phyloP scores from a whole-genome alignment of 1,284 basidiomycete species.

The Cerioporus squamosus region DNA sequence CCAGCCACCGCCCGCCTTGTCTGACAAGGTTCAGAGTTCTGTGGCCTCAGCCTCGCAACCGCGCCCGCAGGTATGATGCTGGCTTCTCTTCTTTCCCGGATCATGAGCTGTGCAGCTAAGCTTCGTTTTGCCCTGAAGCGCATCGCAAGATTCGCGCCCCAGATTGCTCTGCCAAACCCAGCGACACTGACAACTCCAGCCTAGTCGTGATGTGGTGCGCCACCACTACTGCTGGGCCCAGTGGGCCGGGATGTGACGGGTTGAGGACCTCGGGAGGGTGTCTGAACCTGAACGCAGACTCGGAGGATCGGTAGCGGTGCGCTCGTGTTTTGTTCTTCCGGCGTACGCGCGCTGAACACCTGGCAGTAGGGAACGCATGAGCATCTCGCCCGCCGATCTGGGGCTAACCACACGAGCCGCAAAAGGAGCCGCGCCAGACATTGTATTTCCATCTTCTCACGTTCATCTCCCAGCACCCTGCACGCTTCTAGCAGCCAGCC shows the following conservation, averaged over 20 bases:
- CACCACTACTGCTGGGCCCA: not conserved
- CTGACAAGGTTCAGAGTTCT: not conserved
- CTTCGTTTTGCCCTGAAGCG: not conserved
- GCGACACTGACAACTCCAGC: not conserved
- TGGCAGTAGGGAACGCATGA: not conserved
- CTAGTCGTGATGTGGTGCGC: constrained; percentile 1
- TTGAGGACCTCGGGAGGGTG: no score
- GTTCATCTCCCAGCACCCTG: constrained; percentile 13
- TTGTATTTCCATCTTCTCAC: constrained; percentile 17
- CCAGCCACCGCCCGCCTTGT: not conserved
- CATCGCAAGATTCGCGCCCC: not conserved
- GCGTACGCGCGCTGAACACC: not conserved
- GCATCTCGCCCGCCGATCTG: constrained; percentile 1
- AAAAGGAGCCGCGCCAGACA: constrained; percentile 1
- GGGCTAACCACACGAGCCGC: constrained; percentile 10
- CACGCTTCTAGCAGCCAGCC: not conserved
- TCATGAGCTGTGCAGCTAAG: not conserved
- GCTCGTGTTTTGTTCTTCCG: not conserved
- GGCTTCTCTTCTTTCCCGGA: not conserved
- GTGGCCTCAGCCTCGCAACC: not conserved
- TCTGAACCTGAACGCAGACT: no score
- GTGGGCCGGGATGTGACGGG: not conserved
- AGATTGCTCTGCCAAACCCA: not conserved
- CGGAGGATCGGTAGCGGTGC: not conserved
- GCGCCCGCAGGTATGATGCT: not conserved